These are phyloP conservation scores for Candida insectalens DNA, from an alignment of 805 yeast genomes.

Conservation along the genomic window DNA sequence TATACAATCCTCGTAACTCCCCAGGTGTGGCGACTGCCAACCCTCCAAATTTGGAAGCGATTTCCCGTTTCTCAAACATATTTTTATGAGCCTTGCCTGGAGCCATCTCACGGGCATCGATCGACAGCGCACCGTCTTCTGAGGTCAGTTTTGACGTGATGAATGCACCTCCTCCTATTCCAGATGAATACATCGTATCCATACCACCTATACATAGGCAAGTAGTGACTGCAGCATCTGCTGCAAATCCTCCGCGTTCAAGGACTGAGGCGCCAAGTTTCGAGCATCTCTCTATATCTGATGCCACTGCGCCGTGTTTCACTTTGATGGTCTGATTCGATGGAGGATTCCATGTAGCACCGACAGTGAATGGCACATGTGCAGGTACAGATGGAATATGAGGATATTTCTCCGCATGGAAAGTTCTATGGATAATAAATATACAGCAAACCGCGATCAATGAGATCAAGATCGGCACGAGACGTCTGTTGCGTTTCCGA, in stretches of 20 bases:
- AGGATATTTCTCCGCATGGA: no score
- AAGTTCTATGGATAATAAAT: no score
- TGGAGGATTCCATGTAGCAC: conserved; percentile 36
- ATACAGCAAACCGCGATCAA: no score
- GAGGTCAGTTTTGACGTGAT: conserved; percentile 36
- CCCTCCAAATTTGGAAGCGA: conserved; percentile 65
- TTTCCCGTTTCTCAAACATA: conserved; percentile 47
- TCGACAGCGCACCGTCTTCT: conserved; percentile 41
- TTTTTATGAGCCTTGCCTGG: conserved; percentile 52
- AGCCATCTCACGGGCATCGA: conserved; percentile 88
- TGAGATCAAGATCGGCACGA: no score
- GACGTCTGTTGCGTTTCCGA: no score
- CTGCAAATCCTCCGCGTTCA: conserved; percentile 64
- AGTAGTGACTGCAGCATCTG: conserved; percentile 86
- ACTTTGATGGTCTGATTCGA: conserved; percentile 30
- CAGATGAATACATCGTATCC: conserved; percentile 77
- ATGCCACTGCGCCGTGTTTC: conserved; percentile 50
- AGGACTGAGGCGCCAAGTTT: conserved; percentile 50
- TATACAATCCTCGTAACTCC: conserved; percentile 75
- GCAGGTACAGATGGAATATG: conserved; percentile 15
- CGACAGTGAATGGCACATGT: conserved; percentile 19
- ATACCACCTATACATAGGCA: conserved; percentile 82
- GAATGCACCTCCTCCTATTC: conserved; percentile 93
- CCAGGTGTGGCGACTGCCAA: conserved; percentile 90
- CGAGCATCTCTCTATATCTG: conserved; percentile 58